Base-by-base conservation (phyloP, 306 rosid genomes). In the Gillenia trifoliata region DNA sequence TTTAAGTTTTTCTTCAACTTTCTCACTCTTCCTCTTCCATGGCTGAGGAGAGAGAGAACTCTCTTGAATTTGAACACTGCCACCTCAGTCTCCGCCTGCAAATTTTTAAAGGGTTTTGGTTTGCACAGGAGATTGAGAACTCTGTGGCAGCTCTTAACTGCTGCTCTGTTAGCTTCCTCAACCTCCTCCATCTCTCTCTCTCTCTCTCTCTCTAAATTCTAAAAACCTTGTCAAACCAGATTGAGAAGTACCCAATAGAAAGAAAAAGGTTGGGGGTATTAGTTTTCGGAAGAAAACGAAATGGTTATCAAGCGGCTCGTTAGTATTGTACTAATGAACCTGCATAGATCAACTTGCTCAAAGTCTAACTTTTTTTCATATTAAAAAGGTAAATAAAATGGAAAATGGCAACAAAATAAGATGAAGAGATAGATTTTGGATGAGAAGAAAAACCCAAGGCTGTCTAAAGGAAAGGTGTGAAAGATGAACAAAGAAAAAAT, bases 1-100 rank as follows among this genome's bases (percentile, higher is more conserved):
- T 83, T 85, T 33, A 74, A 78, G 33, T 80, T 52, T 7, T 52
- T 88, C 56, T 85, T 88, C 64, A 71, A 73, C 82, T 86, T 89
- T 76, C 90, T 90, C n/a, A 89, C 84, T 79, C 97, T 90, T 52
- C 97, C 96, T 85, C 88, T 97, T 78, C 90, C 96, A 72, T 83
- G 65, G 50, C 90, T 75, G 17, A 95, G 87, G 85, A 95, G 82
- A 73, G 97, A 84, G 71, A 87, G 88, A 72, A 92, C 97, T 84
- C 90, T 90, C 87, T 87, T 90, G 86, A 95, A 90, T 86, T 85
- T 88, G 25, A 69, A 75, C 68, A 95, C 92, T 73, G 98, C 86
- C 75, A 89, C 98, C 38, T 88, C 90, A 66, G 96, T 90, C 75
- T 92, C 92, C 76, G 80, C 79, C 82, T 64, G 60, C 78, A 93